Base-by-base conservation (phyloP, 352 stramenopile genomes). In the Globisporangium radiosum region DNA sequence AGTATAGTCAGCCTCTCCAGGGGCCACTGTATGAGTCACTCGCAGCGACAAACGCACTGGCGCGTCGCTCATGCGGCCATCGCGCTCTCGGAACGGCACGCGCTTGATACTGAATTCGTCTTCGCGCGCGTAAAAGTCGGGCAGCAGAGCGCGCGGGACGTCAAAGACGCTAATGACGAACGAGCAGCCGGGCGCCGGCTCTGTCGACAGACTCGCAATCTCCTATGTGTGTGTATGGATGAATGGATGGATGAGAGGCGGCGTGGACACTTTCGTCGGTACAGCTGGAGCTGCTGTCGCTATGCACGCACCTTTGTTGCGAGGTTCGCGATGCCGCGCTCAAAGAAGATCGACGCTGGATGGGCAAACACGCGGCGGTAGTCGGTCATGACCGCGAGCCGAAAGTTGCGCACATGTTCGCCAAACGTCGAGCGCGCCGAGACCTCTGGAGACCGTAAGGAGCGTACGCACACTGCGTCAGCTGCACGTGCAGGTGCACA, bases 271-370 rank as follows among this genome's bases (percentile, higher is more conserved):
- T 44, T 11, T 13, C 40, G 40, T 33, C 25, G 25, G 25, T 3
- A 33, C 40, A 52, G 43, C 11, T 25, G 19, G 19, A 25, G 19
- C 19, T 25, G 19, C 19, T 10, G 38, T 43, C 14, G 51, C 54
- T 25, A 37, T n/a, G 15, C 10, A 40, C 3, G 7, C 42, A 88
- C 78, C 68, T 88, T 85, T 43, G 89, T 97, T 47, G 90, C 76
- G 5, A 92, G 50, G 63, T 88, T 86, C 15, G 90, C 91, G 69
- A 97, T 97, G 14, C 82, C 78, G 2, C 87, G 75, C 64, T 97
- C 68, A 65, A 98, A 97, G 70, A 98, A 98, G 56, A 98, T 94
- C 11, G 91, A 97, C 49, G 91, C 89, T 1, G 90, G 87, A 62
- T 97, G 91, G 40, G 77, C 78, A 72, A 97, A 97, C 51, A 97